Percentiles rank a stretch among this genome's conserved stretches.
These are phyloP conservation scores for Phanerodontia chrysosporium DNA, from an alignment of 768 basidiomycete genomes.

Conservation along the genomic window DNA sequence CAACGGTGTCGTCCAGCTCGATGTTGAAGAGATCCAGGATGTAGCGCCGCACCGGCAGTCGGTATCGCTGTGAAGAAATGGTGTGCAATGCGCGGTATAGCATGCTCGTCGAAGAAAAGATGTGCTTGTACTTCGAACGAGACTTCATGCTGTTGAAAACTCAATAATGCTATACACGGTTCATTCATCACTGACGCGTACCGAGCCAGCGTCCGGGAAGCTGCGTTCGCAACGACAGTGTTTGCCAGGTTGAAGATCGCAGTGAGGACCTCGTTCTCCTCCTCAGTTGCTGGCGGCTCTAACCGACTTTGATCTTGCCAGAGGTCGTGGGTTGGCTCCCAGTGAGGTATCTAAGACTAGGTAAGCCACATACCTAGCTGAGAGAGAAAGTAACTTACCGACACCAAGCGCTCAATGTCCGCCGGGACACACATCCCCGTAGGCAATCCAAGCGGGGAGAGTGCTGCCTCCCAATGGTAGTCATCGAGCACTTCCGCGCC, in stretches of 20 bases:
- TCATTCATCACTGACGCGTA: slow-evolving; percentile 30
- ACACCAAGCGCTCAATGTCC: slow-evolving; percentile 77
- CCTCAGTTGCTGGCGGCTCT: slow-evolving; percentile 58
- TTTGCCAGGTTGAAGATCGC: slow-evolving; percentile 94
- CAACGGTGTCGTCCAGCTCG: slow-evolving; percentile 62
- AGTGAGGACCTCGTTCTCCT: slow-evolving; percentile 80
- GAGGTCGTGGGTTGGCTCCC: slow-evolving; percentile 40
- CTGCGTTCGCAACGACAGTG: slow-evolving; percentile 91
- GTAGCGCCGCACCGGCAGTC: slow-evolving; percentile 88
- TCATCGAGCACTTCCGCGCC: slow-evolving; percentile 94
- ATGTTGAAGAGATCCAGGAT: slow-evolving; percentile 91
- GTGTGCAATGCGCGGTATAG: slow-evolving; percentile 84
- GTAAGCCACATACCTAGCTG: neutral
- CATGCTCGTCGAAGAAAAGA: slow-evolving; percentile 75
- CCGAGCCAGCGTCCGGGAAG: slow-evolving; percentile 86
- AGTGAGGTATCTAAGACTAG: slow-evolving; percentile 59
- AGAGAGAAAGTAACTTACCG: slow-evolving; percentile 42
- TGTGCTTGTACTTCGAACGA: slow-evolving; percentile 64
- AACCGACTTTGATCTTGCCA: slow-evolving; percentile 41
- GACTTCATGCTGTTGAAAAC: slow-evolving; percentile 60
- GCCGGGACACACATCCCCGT: slow-evolving; percentile 89
- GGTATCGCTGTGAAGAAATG: slow-evolving; percentile 86
- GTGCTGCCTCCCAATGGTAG: slow-evolving; percentile 88
- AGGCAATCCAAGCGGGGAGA: slow-evolving; percentile 79
- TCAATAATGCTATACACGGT: neutral